Base-by-base conservation (phyloP, 2,329 filamentous ascomycete species). In the Talaromyces sp. region DNA sequence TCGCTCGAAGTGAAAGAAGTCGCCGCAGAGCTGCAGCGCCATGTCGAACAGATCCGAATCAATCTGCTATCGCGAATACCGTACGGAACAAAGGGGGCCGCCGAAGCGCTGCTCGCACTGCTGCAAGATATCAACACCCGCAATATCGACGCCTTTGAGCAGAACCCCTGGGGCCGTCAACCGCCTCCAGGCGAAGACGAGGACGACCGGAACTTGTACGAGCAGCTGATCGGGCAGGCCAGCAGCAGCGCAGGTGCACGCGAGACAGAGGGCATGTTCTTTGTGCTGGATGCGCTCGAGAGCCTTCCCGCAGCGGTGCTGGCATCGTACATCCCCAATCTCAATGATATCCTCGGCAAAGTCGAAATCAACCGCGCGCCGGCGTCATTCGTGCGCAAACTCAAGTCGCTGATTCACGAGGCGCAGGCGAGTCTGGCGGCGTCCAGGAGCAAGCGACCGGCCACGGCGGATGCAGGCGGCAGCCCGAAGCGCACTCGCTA, bases 311-410 rank as follows among this genome's bases (percentile, higher is more conserved):
- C 70, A 4, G 58, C 65, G 1, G 69, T 72, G 47, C 66, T 78
- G 2, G 65, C 67, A 42, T 69, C 71, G 30, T 73, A 71, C 57
- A 59, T 65, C 17, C 57, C 65, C n/a, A 70, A 67, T 30, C 65
- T 79, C 32, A 66, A 65, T 13, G 65, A 65, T 6, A 69, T 76
- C 13, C 70, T 74, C 17, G 67, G 66, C 64, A 79, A 80, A 66
- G 77, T 83, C 57, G 75, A 81, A 65, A 72, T 77, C 47, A 77
- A 79, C 59, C 70, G 72, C 25, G 73, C 74, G 0, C 75, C 76
- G 17, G 70, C 68, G 57, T 65, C 65, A 9, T 78, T 74, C 57
- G 67, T 77, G 32, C 62, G 73, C 32, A 72, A 71, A 39, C 65
- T 78, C 15, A 68, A 65, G 36, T 62, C 65, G 3, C 55, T 78